Conservation (phyloP, 176 grass and related monocot species). For the sorghum (Sorghum bicolor) region DNA sequence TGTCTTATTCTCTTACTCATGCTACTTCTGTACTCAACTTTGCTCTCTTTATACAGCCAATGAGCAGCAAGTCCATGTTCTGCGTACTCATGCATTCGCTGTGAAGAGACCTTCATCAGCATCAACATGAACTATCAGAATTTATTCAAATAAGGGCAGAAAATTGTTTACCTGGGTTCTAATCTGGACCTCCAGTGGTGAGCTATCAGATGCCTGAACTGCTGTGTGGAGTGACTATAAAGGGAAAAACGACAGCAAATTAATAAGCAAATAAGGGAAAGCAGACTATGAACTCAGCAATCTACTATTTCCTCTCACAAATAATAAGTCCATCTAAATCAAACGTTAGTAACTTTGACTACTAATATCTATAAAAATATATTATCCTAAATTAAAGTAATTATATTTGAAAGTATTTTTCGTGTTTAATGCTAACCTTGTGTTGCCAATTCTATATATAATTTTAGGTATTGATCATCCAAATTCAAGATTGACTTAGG, state of each 20-base stretch:
- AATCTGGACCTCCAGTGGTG: conserved; percentile 93
- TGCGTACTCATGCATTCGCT: conserved; percentile 95
- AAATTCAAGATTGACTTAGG: background rate
- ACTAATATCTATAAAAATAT: background rate
- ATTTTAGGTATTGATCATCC: background rate
- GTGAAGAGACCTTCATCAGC: conserved; percentile 35
- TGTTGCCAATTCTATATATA: background rate
- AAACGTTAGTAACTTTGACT: background rate
- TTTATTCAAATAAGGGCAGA: conserved; percentile 12
- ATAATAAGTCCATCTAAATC: background rate
- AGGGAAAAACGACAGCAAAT: conserved; percentile 30
- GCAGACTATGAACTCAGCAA: conserved; percentile 6
- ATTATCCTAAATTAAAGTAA: background rate
- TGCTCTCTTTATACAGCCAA: conserved; percentile 98
- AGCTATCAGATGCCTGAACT: conserved; percentile 84
- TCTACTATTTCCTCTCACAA: background rate
- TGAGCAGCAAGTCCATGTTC: conserved; percentile 94
- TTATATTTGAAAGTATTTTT: background rate
- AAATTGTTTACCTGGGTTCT: conserved; percentile 69
- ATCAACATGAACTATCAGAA: conserved; percentile 28
- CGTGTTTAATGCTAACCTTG: background rate
- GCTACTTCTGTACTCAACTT: conserved; percentile 39
- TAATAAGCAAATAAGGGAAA: conserved; percentile 7
- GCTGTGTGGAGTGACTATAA: conserved; percentile 91
- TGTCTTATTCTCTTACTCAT: conserved; percentile 45